Evolutionary conservation across 768 basidiomycete species (phyloP), one percentile per base, ranked within the genome.

Genomic region (Lentinus tigrinus): DNA sequence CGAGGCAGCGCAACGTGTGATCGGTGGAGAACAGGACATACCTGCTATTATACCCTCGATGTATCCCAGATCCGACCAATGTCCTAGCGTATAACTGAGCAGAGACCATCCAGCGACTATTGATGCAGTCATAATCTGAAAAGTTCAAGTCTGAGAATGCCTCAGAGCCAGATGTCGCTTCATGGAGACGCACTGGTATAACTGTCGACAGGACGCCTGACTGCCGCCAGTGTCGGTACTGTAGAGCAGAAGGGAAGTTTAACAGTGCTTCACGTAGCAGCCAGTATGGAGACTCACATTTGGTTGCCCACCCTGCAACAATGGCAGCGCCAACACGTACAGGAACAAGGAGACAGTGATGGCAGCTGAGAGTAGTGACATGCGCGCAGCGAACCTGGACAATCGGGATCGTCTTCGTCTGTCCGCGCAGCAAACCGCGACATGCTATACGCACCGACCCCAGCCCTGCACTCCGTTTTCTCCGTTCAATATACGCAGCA

Each of bases 181-280:
- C 43, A 52, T 44, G 19, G 47, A 31, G 16, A 62, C 71, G 21
- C 44, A 76, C 81, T 28, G 88, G 89, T 62, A 91, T 88, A 9
- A 88, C 81, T 2, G 77, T 80, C 1, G 88, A 88, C 28, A 92
- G 72, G 21, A 84, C 73, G 21, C 85, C 84, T 4, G 89, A 90
- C 63, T 88, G 75, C 63, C 86, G 77, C 90, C 90, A 92, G 16
- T 82, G 81, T 47, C 78, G 84, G 66, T 89, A 91, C 90, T 92
- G 67, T 49, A 37, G 34, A 64, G 50, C 43, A 23, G 13, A 14
- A 46, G 26, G 16, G 40, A 47, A 14, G 44, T 40, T 48, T 24
- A 43, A 19, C 21, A 3, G 40, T n/a, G 13, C 2, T 3, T 3
- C 42, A 43, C 17, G 42, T 43, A 43, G 14, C n/a, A 43, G 3